Base-by-base conservation (phyloP, 2,329 filamentous ascomycete genomes). In the Calonectria pteridis region DNA sequence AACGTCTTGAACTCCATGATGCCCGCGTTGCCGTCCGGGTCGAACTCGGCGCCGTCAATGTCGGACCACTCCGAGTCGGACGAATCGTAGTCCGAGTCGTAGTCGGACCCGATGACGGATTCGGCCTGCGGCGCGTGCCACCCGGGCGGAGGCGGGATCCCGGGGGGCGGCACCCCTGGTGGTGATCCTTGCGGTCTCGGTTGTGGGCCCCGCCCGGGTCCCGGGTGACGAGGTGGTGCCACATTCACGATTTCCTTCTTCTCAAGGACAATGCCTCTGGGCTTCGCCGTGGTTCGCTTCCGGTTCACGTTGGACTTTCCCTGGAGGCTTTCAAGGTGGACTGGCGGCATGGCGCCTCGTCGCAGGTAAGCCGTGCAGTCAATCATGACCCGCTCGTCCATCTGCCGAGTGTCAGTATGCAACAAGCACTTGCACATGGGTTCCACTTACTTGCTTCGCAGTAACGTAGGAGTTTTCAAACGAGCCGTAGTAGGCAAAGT, bases 331-430 rank as follows among this genome's bases (percentile, higher is more conserved):
- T 68, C 67, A 33, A 51, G 43, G 6, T n/a, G 11, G 43, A 29
- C 16, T 3, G 55, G 55, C 18, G 55, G 67, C 29, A 28, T 13
- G 6, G 31, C 31, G 7, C 29, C 46, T 2, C 29, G 28, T 10
- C 37, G 40, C 40, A 28, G 11, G 40, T 23, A 69, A 37, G 69
- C 50, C 16, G 33, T 18, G 29, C 31, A 69, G 55, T 69, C 67
- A 28, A 53, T 43, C 55, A 69, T 63, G 55, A 69, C 43, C 23
- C 67, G 67, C 26, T 69, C 67, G 23, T 69, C 67, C 18, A 63
- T 49, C 40, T 69, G 18, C 20, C 26, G 3, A 31, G 9, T 18
- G 35, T 64, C 7, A 64, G 59, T 18, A 64, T 31, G 13, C n/a
- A 18, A 63, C 18, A 11, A 37, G 16, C 35, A 16, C 14, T 13